Evolutionary conservation across 495 filamentous ascomycete genomes (phyloP).

Genomic region (Chlorociboria aeruginascens): DNA sequence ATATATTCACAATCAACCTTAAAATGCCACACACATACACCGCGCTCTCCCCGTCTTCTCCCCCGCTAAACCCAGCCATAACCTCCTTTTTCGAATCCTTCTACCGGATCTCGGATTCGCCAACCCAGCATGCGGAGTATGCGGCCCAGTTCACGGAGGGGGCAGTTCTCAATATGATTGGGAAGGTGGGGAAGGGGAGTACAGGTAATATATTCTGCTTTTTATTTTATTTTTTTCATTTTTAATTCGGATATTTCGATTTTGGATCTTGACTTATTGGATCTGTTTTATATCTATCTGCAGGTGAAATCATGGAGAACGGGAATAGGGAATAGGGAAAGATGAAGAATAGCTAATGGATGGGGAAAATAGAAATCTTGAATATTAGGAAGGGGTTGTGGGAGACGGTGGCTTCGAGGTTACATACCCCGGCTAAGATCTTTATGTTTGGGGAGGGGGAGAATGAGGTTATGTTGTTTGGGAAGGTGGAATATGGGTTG

Average conservation of each 20-base stretch:
- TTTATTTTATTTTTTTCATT: no score
- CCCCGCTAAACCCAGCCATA: conserved; percentile 20
- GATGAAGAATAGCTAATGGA: not conserved
- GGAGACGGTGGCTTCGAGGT: conserved; percentile 39
- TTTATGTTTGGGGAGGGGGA: conserved; percentile 29
- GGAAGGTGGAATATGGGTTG: conserved; percentile 42
- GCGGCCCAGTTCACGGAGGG: conserved; percentile 40
- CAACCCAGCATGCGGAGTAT: conserved; percentile 43
- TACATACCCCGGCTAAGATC: conserved; percentile 37
- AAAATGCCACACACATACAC: conserved; percentile 12
- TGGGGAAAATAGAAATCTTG: conserved; percentile 35
- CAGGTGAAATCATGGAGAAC: no score
- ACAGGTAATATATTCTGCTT: conserved; percentile 33
- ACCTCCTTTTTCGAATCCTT: conserved; percentile 42
- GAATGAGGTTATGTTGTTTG: conserved; percentile 50
- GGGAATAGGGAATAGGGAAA: not conserved
- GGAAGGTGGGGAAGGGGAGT: conserved; percentile 35
- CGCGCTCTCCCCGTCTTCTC: conserved; percentile 19
- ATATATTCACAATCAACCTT: not conserved
- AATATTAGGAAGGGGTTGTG: conserved; percentile 42
- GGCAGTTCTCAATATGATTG: conserved; percentile 45
- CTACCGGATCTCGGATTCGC: conserved; percentile 45
- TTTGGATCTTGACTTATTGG: no score
- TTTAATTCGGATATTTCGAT: no score
- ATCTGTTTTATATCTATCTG: no score